phyloP scores from a whole-genome alignment of 1,139 yeast genomes.

The Sugiyamaella grinbergsii region DNA sequence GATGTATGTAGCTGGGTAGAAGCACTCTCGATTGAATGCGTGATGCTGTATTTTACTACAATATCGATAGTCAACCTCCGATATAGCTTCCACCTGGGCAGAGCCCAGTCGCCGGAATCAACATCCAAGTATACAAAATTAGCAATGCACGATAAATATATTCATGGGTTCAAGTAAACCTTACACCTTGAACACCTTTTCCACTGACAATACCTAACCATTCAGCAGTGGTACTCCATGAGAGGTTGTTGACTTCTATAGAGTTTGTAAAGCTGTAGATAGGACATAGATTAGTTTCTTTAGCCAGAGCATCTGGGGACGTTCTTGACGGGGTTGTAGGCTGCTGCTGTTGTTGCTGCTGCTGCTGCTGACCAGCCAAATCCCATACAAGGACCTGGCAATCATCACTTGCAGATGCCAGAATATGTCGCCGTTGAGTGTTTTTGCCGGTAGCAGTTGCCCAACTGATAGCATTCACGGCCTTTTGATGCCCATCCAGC shows the following conservation, averaged over 20 bases:
- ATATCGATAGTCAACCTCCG: too few species aligned
- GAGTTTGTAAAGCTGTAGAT: conserved; percentile 56
- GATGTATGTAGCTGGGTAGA: too few species aligned
- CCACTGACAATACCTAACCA: conserved; percentile 86
- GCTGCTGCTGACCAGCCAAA: conserved; percentile 41
- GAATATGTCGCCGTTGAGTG: conserved; percentile 48
- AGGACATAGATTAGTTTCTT: conserved; percentile 5
- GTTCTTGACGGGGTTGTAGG: conserved; percentile 6
- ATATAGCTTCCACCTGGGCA: neutral
- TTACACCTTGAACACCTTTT: conserved; percentile 75
- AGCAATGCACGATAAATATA: conserved; percentile 17
- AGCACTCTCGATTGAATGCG: too few species aligned
- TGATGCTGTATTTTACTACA: too few species aligned
- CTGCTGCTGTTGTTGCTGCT: conserved; percentile 20
- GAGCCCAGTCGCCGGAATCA: neutral
- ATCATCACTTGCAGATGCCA: conserved; percentile 85
- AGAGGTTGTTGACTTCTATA: conserved; percentile 70
- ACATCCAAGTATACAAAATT: neutral
- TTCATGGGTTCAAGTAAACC: conserved; percentile 34
- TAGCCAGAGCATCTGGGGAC: conserved; percentile 6
- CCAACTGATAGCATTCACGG: conserved; percentile 79
- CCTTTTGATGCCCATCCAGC: conserved; percentile 65
- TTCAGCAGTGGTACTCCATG: conserved; percentile 73
- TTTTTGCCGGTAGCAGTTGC: conserved; percentile 57
- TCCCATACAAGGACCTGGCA: conserved; percentile 92